Evolutionary conservation across 345 rosid genomes (phyloP).

Genomic region (Adansonia digitata): DNA sequence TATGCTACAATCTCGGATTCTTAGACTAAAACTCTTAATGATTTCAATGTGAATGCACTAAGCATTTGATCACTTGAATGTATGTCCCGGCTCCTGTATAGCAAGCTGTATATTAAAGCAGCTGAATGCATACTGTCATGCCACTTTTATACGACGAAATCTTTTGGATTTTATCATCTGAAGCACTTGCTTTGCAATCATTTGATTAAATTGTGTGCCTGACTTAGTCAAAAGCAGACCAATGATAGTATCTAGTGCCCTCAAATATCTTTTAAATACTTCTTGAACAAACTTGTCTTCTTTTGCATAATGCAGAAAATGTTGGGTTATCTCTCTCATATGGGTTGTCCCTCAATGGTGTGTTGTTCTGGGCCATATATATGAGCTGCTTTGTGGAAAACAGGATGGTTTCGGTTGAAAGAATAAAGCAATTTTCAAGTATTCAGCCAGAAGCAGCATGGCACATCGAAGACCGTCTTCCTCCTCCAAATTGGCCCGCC

Average conservation of each 20-base stretch:
- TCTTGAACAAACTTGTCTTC: background rate
- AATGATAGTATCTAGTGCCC: background rate
- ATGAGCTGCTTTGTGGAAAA: slow-evolving; percentile 88
- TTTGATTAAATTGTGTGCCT: background rate
- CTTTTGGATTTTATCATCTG: background rate
- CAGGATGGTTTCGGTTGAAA: slow-evolving; percentile 89
- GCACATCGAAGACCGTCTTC: slow-evolving; percentile 52
- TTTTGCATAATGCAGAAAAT: slow-evolving; percentile 46
- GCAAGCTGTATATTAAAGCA: background rate
- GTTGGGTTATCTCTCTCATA: slow-evolving; percentile 90
- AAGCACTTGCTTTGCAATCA: background rate
- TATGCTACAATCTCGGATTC: background rate
- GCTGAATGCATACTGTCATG: background rate
- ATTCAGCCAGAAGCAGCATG: slow-evolving; percentile 81
- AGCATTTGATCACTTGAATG: background rate
- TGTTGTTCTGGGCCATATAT: slow-evolving; percentile 75
- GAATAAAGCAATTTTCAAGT: slow-evolving; percentile 79
- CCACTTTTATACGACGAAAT: background rate
- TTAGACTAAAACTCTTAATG: background rate
- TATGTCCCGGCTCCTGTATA: background rate
- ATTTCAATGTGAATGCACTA: background rate
- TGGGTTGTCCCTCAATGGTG: slow-evolving; percentile 77
- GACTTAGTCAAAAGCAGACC: background rate
- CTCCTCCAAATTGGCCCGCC: slow-evolving; percentile 75
- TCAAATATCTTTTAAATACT: background rate